Evolutionary conservation across 176 grass and related monocot genomes (phyloP), one percentile per base, ranked within the genome.

Genomic region (Raddia distichophylla): DNA sequence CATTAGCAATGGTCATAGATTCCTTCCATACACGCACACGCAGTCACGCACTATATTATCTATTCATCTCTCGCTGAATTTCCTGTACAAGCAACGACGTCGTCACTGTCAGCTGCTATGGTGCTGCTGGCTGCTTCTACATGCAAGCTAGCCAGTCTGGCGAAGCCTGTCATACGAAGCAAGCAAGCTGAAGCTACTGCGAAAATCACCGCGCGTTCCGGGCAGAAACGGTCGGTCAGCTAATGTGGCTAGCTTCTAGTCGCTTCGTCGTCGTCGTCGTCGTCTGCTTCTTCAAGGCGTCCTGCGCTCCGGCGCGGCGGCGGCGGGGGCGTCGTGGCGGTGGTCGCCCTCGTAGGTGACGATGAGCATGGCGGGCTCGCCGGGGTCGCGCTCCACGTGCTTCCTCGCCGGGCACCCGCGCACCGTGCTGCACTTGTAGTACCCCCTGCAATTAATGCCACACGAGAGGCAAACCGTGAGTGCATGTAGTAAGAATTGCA

Each of bases 391-490:
- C 66, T 93, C 91, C 22, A 93, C 91, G 66, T 93, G 91, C 84
- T 93, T 93, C 76, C 87, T 73, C 8, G 87, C 91, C 19, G 84
- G 87, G 72, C 91, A 93, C 14, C 87, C 87, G 1, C 84, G 48
- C 76, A 71, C 64, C 49, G 81, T 93, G 87, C 91, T 93, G 70
- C 91, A 93, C 87, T 90, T 93, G 76, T 93, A 90, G 88, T 93
- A 93, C 6, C 91, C 84, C 3, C 91, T 93, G 79, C 56, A 46
- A 37, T 12, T 49, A 46, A 37, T 12, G 11, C 17, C 10, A 8
- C 10, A 10, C 11, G 44, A 3, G 17, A 19, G 51, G 32, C 10
- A 13, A 7, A 8, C 5, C 33, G 6, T 14, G 8, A 3, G 16
- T 0, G 5, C 1, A 27, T 27, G 27, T 27, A 27, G 27, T 27